Evolutionary conservation across 495 filamentous ascomycete species (phyloP).

Genomic region (Hypoxylon fragiforme): DNA sequence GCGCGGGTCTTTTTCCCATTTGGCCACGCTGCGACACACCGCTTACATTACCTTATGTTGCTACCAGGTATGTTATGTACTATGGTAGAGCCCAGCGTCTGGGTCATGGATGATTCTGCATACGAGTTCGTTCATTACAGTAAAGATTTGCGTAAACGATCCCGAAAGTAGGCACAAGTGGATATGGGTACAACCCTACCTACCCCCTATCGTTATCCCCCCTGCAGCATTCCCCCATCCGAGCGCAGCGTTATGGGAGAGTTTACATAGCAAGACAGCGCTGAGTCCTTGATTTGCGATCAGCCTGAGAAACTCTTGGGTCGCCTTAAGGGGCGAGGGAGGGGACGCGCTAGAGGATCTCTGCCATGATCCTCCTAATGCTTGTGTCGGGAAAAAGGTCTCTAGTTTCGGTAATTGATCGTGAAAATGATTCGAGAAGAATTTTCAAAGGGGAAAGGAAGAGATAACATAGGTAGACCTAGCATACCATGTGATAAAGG

Average conservation of each 20-base stretch:
- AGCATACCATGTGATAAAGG: no score
- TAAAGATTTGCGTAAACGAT: not conserved
- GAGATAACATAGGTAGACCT: no score
- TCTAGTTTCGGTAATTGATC: no score
- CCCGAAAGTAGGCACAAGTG: slow-evolving; percentile 14
- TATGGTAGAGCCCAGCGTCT: not conserved
- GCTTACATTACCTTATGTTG: not conserved
- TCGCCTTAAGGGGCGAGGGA: no score
- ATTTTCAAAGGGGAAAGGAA: no score
- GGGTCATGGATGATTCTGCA: not conserved
- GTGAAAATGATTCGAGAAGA: no score
- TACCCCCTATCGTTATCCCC: not conserved
- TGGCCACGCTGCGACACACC: not conserved
- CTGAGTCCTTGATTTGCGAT: slow-evolving; percentile 1
- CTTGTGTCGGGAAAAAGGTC: no score
- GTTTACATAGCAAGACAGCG: no score
- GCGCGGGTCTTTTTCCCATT: not conserved
- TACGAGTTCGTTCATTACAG: not conserved
- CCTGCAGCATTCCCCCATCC: slow-evolving; percentile 13
- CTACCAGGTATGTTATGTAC: no score
- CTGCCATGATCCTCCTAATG: no score
- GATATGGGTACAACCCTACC: slow-evolving; percentile 13
- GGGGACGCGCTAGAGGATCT: no score
- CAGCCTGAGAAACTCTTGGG: no score
- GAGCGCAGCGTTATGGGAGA: slow-evolving; percentile 11